Percentiles rank a stretch among this genome's conserved stretches.
Conservation (phyloP, 768 basidiomycete species). For the Mycena rebaudengoi region DNA sequence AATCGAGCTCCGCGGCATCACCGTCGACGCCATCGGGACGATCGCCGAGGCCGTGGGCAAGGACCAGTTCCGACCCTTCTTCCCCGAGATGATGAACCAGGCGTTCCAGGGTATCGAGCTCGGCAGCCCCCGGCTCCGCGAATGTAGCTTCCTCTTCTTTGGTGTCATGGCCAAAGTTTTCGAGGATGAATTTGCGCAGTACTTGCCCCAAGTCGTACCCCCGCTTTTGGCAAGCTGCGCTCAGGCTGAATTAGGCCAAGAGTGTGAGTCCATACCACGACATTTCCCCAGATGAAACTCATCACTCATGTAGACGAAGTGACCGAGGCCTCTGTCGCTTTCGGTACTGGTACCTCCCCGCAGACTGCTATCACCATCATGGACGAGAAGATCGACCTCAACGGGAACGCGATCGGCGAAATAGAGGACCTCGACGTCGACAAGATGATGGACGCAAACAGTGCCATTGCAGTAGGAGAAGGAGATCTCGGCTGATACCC, state of each 20-base stretch:
- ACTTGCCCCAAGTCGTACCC: slow-evolving; percentile 87
- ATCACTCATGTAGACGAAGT: slow-evolving; percentile 52
- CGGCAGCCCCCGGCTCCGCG: slow-evolving; percentile 86
- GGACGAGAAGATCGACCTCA: slow-evolving; percentile 57
- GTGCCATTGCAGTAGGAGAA: slow-evolving; percentile 98
- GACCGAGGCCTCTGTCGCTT: slow-evolving; percentile 64
- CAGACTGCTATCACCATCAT: slow-evolving; percentile 72
- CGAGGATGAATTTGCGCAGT: slow-evolving; percentile 90
- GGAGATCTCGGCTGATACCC: slow-evolving; percentile 97
- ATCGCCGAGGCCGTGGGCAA: slow-evolving; percentile 97
- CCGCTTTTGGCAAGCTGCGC: slow-evolving; percentile 83
- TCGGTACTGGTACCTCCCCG: slow-evolving; percentile 79
- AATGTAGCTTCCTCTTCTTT: slow-evolving; percentile 98
- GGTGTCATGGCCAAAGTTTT: slow-evolving; percentile 99
- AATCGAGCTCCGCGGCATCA: slow-evolving; percentile 92
- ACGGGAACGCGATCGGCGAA: slow-evolving; percentile 68
- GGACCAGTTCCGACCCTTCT: slow-evolving; percentile 94
- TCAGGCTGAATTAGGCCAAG: slow-evolving; percentile 84
- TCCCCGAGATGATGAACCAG: slow-evolving; percentile 94
- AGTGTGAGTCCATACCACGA: slow-evolving; percentile 48
- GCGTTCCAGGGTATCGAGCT: slow-evolving; percentile 91
- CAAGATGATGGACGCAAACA: slow-evolving; percentile 91
- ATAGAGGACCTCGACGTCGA: slow-evolving; percentile 85
- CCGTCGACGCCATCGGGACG: slow-evolving; percentile 99
- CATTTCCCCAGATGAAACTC: not conserved